Conservation (phyloP, 305 asterid genomes). For the Rubia balearica region DNA sequence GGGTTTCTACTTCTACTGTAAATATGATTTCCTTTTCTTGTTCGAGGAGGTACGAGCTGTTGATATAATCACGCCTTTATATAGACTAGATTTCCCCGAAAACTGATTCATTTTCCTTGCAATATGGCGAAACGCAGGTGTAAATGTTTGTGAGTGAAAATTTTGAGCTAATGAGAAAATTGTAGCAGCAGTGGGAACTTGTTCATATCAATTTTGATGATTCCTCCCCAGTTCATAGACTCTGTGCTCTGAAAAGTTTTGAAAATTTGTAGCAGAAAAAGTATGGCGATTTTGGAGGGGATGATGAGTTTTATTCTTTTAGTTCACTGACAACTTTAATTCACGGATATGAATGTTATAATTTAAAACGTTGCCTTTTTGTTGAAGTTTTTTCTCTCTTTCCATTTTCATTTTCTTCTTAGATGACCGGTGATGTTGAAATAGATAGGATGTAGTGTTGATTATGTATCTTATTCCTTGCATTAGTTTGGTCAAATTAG, state of each 20-base stretch:
- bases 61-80: not conserved
- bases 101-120: not conserved
- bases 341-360: not conserved
- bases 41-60: slow-evolving; percentile 48
- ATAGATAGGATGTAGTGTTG: not conserved
- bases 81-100: not conserved
- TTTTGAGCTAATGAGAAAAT: slow-evolving; percentile 8
- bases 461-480: too few species aligned
- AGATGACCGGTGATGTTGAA: not conserved
- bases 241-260: slow-evolving; percentile 8
- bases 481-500: too few species aligned
- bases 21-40: slow-evolving; percentile 32
- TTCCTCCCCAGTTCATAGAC: slow-evolving; percentile 6
- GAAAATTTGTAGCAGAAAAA: not conserved
- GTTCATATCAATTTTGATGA: slow-evolving; percentile 17
- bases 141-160: slow-evolving; percentile 10
- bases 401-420: not conserved
- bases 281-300: not conserved
- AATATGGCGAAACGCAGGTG: slow-evolving; percentile 11
- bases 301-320: not conserved
- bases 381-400: not conserved
- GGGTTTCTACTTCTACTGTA: slow-evolving; percentile 47
- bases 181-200: slow-evolving; percentile 12
- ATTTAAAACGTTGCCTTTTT: not conserved
- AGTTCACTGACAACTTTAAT: not conserved